These are phyloP conservation scores for Dryas octopetala DNA, from an alignment of 306 rosid genomes.

Conservation along the genomic window DNA sequence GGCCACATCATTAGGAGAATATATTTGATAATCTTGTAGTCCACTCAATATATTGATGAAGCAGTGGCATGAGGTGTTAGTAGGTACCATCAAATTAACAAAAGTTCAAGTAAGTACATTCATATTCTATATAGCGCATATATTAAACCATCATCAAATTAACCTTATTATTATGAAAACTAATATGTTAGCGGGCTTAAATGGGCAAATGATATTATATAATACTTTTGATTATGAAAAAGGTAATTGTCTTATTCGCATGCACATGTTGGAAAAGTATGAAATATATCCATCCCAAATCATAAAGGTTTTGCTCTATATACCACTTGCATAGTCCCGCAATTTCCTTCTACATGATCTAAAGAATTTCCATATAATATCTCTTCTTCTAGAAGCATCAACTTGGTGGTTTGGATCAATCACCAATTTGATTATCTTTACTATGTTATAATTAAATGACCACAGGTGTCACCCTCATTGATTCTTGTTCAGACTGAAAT, in stretches of 20 bases:
- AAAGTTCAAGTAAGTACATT: constrained; percentile 8
- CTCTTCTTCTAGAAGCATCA: background rate
- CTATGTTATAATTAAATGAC: background rate
- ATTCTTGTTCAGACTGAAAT: background rate
- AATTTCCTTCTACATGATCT: background rate
- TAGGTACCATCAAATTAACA: background rate
- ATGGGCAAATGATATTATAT: background rate
- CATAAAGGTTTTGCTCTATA: constrained; percentile 3
- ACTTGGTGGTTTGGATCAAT: background rate
- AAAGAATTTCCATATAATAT: background rate
- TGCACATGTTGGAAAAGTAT: background rate
- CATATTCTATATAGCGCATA: background rate
- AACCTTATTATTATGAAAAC: background rate
- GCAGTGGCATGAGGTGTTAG: background rate
- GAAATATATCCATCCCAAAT: background rate
- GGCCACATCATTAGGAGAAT: background rate
- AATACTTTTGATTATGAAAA: background rate
- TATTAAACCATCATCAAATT: background rate
- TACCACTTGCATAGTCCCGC: background rate
- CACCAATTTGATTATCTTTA: background rate
- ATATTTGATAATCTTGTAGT: background rate
- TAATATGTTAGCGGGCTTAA: constrained; percentile 4
- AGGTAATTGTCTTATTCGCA: constrained; percentile 12
- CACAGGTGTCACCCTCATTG: background rate
- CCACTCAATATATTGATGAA: too few relatives aligned